Base-by-base conservation (phyloP, 2,329 filamentous ascomycete species). In the Fusarium cicatricum region DNA sequence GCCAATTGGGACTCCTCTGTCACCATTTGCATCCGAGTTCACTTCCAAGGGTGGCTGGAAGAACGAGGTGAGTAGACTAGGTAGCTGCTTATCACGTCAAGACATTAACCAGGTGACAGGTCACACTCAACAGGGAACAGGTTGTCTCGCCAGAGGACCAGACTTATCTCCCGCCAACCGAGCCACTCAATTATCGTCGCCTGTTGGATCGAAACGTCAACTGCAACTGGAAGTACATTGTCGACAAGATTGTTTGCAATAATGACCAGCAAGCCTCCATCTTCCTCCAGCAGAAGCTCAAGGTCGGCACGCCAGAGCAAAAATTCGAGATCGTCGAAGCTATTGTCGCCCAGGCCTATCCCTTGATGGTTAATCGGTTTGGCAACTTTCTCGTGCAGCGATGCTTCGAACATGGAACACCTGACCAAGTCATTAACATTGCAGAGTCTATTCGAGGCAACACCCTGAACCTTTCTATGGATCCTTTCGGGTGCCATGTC, bases 221-320 rank as follows among this genome's bases (percentile, higher is more conserved):
- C 70, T 98, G 94, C 78, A 96, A 99, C 79, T 99, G 94, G 95
- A 96, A 95, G 78, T 97, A 97, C 74, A 97, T 99, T 67, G 95
- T 99, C 50, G 94, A 99, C 80, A 98, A 98, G 82, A 99, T 99
- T 72, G 93, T 99, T 65, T 96, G 92, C 85, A 97, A 93, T 79
- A 98, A 99, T 74, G 95, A 99, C 72, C 95, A 99, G 76, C 95
- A 99, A 76, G 95, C 96, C 10, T 99, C 95, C 2, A 98, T 99
- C 70, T 99, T 99, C 77, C 82, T 99, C 38, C 95, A 99, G 75
- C 95, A 99, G 78, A 99, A 99, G 80, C 90, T 99, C 67, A 99
- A 99, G 79, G 90, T 97, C 59, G 93, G 93, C 55, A 97, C 93
- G 4, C 83, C 89, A 0, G 93, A 98, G 70, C 95, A 98, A 74